Conservation (phyloP, 305 asterid genomes). For the Fraxinus ornus region DNA sequence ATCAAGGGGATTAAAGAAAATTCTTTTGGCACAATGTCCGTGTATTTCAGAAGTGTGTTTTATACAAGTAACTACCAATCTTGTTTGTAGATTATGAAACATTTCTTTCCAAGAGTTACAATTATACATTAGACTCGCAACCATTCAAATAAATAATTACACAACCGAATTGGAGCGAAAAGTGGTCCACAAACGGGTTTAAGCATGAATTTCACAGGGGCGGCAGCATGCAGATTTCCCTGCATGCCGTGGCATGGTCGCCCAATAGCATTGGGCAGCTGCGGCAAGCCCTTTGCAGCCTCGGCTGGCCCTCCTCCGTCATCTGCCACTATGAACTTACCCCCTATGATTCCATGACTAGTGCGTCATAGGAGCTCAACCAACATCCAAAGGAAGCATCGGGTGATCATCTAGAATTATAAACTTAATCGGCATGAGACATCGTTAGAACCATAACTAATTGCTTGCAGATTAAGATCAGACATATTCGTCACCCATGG, state of each 20-base stretch:
- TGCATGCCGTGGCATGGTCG: neutral
- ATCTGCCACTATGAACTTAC: neutral
- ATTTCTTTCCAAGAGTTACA: neutral
- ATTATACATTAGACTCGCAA: neutral
- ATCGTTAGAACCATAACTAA: neutral
- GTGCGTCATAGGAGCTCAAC: conserved; percentile 25
- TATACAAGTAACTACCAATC: neutral
- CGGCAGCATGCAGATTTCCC: neutral
- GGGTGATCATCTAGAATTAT: neutral
- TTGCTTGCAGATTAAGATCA: neutral
- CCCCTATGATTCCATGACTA: neutral
- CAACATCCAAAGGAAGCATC: conserved; percentile 50
- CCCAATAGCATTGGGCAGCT: neutral
- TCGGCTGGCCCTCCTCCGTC: neutral
- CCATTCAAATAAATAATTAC: neutral
- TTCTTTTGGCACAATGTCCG: neutral
- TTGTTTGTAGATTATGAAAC: neutral
- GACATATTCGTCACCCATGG: conserved; percentile 36
- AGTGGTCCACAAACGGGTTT: neutral
- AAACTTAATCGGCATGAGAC: neutral
- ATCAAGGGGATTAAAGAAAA: neutral
- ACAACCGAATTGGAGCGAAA: neutral
- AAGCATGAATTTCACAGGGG: neutral
- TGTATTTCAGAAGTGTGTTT: neutral
- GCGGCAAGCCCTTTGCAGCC: neutral